Conservation (phyloP, 345 rosid species). For the Boechera stricta region DNA sequence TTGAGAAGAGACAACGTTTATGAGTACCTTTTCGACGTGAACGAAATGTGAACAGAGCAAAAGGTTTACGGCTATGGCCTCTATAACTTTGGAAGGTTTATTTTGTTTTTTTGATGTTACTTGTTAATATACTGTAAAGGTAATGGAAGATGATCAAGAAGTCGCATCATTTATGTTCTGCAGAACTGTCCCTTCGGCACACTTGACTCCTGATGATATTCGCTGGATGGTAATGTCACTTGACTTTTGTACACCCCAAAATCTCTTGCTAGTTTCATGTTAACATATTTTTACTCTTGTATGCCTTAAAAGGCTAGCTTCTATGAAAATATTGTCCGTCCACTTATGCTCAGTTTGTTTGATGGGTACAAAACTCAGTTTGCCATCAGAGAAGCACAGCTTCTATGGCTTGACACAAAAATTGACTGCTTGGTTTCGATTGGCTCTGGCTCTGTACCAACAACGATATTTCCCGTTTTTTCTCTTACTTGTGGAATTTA, state of each 20-base stretch:
- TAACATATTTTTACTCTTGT: too few relatives aligned
- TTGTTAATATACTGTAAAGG: slow-evolving; percentile 50
- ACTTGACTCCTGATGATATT: slow-evolving; percentile 88
- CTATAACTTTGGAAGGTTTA: slow-evolving; percentile 29
- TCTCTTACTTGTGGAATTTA: slow-evolving; percentile 1
- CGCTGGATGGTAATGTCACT: slow-evolving; percentile 86
- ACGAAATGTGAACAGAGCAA: slow-evolving; percentile 37
- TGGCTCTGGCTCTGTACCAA: slow-evolving; percentile 96
- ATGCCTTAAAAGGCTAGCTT: too few relatives aligned
- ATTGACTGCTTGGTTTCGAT: slow-evolving; percentile 94
- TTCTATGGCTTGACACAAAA: slow-evolving; percentile 96
- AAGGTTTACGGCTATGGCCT: slow-evolving; percentile 41
- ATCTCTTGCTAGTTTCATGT: background rate
- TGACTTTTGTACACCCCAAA: slow-evolving; percentile 6
- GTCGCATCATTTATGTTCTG: slow-evolving; percentile 94
- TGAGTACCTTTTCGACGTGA: slow-evolving; percentile 45
- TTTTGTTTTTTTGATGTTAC: slow-evolving; percentile 21
- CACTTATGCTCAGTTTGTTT: too few relatives aligned
- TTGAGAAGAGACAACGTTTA: background rate
- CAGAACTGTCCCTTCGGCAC: slow-evolving; percentile 86
- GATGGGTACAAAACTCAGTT: slow-evolving; percentile 25
- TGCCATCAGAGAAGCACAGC: slow-evolving; percentile 98
- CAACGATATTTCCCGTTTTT: slow-evolving; percentile 64
- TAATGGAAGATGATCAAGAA: slow-evolving; percentile 96
- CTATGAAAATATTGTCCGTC: too few relatives aligned